Conservation (phyloP, 2,329 filamentous ascomycete genomes). For the Colletotrichum sp. region DNA sequence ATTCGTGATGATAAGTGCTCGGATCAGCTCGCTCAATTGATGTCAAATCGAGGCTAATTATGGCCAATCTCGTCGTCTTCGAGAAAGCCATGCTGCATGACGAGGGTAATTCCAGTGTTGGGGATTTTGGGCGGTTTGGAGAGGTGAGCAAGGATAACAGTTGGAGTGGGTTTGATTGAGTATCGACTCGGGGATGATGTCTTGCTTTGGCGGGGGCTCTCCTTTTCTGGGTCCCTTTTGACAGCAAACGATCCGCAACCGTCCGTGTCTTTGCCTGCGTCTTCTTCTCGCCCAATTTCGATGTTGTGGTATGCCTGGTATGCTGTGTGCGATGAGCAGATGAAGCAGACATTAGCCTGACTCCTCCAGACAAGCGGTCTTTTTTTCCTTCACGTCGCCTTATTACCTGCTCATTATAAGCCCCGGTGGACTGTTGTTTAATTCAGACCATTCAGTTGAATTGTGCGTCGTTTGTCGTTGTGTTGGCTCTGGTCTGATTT, state of each 20-base stretch:
- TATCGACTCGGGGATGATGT: neutral
- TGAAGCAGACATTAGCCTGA: neutral
- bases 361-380: neutral
- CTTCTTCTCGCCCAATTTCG: neutral
- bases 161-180: neutral
- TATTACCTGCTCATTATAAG: neutral
- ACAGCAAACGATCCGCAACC: neutral
- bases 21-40: neutral
- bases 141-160: neutral
- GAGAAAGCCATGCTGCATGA: neutral
- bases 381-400: neutral
- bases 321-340: neutral
- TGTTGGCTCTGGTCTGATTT: neutral
- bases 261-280: neutral
- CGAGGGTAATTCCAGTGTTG: neutral
- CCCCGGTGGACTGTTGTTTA: neutral
- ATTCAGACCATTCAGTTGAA: neutral
- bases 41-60: neutral
- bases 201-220: neutral
- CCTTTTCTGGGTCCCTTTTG: neutral
- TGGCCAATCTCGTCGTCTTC: neutral
- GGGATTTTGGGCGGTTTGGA: neutral
- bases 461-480: neutral
- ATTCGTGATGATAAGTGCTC: neutral
- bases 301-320: neutral